Percentiles rank a stretch among this genome's conserved stretches.
These are phyloP conservation scores for Epichloe hybrida DNA, from an alignment of 2,329 filamentous ascomycete genomes.

Conservation along the genomic window DNA sequence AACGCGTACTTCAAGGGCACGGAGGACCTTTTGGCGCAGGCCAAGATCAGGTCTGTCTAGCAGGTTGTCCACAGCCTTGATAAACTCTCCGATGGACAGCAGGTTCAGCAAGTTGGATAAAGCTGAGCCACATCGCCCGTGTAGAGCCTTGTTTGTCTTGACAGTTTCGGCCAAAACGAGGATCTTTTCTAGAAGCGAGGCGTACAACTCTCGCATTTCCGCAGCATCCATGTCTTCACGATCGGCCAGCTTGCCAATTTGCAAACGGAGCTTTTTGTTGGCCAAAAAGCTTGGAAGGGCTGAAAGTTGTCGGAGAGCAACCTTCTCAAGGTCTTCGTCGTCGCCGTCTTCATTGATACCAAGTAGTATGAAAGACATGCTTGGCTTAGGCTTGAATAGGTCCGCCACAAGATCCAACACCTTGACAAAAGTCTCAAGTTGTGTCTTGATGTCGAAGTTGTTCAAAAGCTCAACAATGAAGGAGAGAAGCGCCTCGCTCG, in stretches of 20 bases:
- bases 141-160: slow-evolving; percentile 40
- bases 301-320: slow-evolving; percentile 40
- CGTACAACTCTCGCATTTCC: slow-evolving; percentile 57
- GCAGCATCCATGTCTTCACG: slow-evolving; percentile 51
- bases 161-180: slow-evolving; percentile 52
- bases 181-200: slow-evolving; percentile 51
- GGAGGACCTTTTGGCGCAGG: slow-evolving; percentile 66
- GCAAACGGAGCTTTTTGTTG: slow-evolving; percentile 42
- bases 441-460: slow-evolving; percentile 58
- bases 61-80: slow-evolving; percentile 73
- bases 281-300: slow-evolving; percentile 45
- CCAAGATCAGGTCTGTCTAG: slow-evolving; percentile 63
- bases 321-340: slow-evolving; percentile 34
- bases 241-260: slow-evolving; percentile 43
- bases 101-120: slow-evolving; percentile 72
- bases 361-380: slow-evolving; percentile 59
- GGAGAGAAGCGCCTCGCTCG: slow-evolving; percentile 58
- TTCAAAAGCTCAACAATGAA: slow-evolving; percentile 65
- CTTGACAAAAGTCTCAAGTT: slow-evolving; percentile 65
- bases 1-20: slow-evolving; percentile 68
- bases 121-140: slow-evolving; percentile 51
- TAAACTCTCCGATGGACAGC: slow-evolving; percentile 75
- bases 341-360: slow-evolving; percentile 36
- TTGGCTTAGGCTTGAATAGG: slow-evolving; percentile 60
- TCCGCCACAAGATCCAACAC: slow-evolving; percentile 65